These are phyloP conservation scores for Cardiosporidium cionae DNA, from an alignment of 169 alveolate species.

Conservation along the genomic window DNA sequence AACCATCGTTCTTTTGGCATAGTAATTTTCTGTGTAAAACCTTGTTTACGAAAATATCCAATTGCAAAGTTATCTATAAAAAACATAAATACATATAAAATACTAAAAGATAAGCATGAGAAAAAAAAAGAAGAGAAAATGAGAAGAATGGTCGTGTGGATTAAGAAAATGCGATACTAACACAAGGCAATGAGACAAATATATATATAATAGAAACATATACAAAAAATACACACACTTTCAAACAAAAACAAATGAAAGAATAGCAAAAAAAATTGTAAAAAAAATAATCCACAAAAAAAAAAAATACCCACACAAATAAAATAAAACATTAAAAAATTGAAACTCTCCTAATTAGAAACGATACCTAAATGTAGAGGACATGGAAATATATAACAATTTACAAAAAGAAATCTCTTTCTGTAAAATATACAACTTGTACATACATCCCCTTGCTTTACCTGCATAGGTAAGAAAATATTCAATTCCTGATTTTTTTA, in stretches of 20 bases:
- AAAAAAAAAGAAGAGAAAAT: background rate
- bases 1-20: slow-evolving; percentile 93
- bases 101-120: background rate
- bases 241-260: background rate
- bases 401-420: background rate
- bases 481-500: slow-evolving; percentile 79
- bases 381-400: background rate
- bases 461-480: slow-evolving; percentile 90
- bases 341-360: background rate
- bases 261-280: background rate
- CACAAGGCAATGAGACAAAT: background rate
- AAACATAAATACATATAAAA: background rate
- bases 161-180: background rate
- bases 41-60: slow-evolving; percentile 93
- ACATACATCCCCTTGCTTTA: slow-evolving; percentile 40
- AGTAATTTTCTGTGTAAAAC: slow-evolving; percentile 85
- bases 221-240: background rate
- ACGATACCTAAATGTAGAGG: background rate
- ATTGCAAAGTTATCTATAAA: slow-evolving; percentile 92
- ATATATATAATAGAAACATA: background rate
- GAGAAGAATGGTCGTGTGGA: background rate
- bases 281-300: too few relatives aligned
- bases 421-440: background rate
- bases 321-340: background rate
- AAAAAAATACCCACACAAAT: too few relatives aligned